A percentile compares a stretch with the other conserved stretches of the same genome.
Evolutionary conservation across 441 rosid genomes (phyloP).

Genomic region (Syzygium malaccense): DNA sequence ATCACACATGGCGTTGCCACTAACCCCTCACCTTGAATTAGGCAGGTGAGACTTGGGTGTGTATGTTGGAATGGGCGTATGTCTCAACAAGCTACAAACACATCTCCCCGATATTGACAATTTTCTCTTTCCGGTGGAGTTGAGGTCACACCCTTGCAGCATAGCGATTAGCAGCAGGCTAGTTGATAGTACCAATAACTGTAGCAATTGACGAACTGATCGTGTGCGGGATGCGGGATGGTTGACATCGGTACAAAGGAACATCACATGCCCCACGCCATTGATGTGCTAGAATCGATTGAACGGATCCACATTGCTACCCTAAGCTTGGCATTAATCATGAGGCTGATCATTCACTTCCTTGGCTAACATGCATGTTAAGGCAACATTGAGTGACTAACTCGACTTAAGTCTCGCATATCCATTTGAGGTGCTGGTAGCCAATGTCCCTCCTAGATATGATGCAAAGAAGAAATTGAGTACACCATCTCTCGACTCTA

Average conservation of each 20-base stretch:
- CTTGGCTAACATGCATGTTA: constrained; percentile 23
- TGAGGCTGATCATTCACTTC: constrained; percentile 55
- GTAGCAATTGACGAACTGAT: too few species aligned
- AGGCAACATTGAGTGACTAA: constrained; percentile 75
- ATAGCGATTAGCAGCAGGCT: too few species aligned
- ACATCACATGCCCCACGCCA: background rate
- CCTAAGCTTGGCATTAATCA: constrained; percentile 83
- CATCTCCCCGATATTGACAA: too few species aligned
- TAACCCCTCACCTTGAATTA: too few species aligned
- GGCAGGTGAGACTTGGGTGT: too few species aligned
- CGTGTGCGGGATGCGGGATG: too few species aligned
- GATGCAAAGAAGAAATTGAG: constrained; percentile 58
- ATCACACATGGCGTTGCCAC: too few species aligned
- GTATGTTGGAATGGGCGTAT: too few species aligned
- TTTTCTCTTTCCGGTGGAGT: too few species aligned
- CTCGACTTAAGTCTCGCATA: constrained; percentile 67
- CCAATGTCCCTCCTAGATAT: constrained; percentile 58
- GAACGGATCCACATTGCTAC: constrained; percentile 60
- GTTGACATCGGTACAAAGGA: constrained; percentile 48
- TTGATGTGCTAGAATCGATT: constrained; percentile 37
- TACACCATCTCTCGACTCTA: constrained; percentile 16
- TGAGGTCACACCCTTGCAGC: too few species aligned
- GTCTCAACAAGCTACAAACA: too few species aligned
- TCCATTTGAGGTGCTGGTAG: constrained; percentile 70
- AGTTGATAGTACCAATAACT: too few species aligned